Conservation (phyloP, 495 filamentous ascomycete genomes). For the Penicillium longicatenatum region DNA sequence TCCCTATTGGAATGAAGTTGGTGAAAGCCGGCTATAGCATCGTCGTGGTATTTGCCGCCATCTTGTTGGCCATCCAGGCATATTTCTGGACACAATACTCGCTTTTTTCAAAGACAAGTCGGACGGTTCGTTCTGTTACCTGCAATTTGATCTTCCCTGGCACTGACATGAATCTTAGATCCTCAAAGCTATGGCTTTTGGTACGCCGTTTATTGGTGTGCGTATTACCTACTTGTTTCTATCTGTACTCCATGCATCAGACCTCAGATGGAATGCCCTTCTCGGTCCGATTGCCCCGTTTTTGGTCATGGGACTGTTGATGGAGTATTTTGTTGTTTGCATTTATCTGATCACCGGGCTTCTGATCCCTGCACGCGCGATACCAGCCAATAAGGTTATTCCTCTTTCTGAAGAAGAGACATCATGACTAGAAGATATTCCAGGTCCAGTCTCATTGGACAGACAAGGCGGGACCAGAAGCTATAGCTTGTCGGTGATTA, state of each 20-base stretch:
- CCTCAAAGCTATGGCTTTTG: neutral
- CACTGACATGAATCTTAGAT: neutral
- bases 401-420: neutral
- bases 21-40: conserved; percentile 32
- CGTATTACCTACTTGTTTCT: neutral
- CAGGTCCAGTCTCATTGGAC: neutral
- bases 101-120: conserved; percentile 13
- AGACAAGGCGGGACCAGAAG: neutral
- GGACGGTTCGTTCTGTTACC: neutral
- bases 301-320: conserved; percentile 32
- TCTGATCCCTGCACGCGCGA: conserved; percentile 13
- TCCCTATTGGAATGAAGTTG: conserved; percentile 17
- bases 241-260: conserved; percentile 10
- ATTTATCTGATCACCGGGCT: conserved; percentile 31
- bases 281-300: conserved; percentile 27
- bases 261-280: conserved; percentile 25
- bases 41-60: conserved; percentile 25
- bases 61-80: conserved; percentile 22
- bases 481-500: neutral
- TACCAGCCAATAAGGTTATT: neutral
- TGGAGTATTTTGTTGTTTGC: conserved; percentile 33
- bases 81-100: conserved; percentile 27
- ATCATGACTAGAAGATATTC: neutral
- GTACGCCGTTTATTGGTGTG: neutral
- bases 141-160: neutral